A percentile compares a stretch with the other conserved stretches of the same genome.
Conservation (phyloP, 768 basidiomycete genomes). For the Trametes cingulata region DNA sequence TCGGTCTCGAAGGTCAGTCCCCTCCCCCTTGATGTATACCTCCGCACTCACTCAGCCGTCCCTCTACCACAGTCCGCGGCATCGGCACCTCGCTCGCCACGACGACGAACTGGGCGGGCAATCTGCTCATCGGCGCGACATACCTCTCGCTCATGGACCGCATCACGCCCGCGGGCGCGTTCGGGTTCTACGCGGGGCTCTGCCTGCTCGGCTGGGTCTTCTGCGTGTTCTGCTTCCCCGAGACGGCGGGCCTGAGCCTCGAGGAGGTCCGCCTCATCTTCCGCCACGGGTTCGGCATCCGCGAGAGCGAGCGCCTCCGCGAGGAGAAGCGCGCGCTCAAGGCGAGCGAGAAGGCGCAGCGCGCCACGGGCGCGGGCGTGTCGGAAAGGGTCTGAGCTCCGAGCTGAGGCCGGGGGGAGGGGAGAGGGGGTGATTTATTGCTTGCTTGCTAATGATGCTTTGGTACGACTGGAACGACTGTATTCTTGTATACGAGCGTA, state of each 20-base stretch:
- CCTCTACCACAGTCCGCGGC: slow-evolving; percentile 69
- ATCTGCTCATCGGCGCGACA: slow-evolving; percentile 76
- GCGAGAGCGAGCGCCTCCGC: slow-evolving; percentile 53
- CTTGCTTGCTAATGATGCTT: not conserved
- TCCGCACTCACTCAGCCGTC: no score
- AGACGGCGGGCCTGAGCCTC: slow-evolving; percentile 73
- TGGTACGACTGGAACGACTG: slow-evolving; percentile 13
- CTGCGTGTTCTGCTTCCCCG: slow-evolving; percentile 71
- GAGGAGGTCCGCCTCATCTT: slow-evolving; percentile 70
- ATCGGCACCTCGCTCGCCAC: slow-evolving; percentile 76
- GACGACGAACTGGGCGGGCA: slow-evolving; percentile 76
- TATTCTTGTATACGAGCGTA: slow-evolving; percentile 16
- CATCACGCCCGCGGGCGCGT: slow-evolving; percentile 75
- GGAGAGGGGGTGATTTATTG: not conserved
- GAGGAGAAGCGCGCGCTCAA: slow-evolving; percentile 40
- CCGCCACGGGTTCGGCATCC: slow-evolving; percentile 62
- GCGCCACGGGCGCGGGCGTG: not conserved
- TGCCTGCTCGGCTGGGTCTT: slow-evolving; percentile 73
- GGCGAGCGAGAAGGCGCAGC: not conserved
- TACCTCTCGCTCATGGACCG: slow-evolving; percentile 76
- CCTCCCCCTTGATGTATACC: not conserved
- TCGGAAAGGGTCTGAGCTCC: slow-evolving; percentile 10
- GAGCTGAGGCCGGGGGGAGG: not conserved
- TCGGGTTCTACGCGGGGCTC: slow-evolving; percentile 74
- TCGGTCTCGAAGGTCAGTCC: slow-evolving; percentile 64